A percentile compares a stretch with the other conserved stretches of the same genome.
phyloP scores from a whole-genome alignment of 768 basidiomycete genomes.

The Inosperma sp. region DNA sequence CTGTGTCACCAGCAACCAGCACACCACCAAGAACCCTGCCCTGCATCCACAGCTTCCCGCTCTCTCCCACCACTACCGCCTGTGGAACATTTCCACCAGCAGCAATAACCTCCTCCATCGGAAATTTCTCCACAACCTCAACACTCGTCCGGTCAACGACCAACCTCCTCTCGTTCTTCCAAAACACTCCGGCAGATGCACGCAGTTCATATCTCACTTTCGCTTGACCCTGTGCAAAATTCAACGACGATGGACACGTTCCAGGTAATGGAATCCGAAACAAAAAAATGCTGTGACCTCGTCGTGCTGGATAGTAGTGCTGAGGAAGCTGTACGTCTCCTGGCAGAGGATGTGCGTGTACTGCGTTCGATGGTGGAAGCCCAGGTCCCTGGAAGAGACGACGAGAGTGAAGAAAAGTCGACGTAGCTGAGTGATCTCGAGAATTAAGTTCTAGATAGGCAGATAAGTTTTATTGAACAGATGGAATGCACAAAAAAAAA shows the following conservation, averaged over 20 bases:
- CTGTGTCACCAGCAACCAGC: constrained; percentile 62
- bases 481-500: neutral
- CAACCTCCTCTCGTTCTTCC: constrained; percentile 69
- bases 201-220: constrained; percentile 67
- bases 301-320: constrained; percentile 67
- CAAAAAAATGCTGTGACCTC: constrained; percentile 72
- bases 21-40: constrained; percentile 60
- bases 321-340: constrained; percentile 59
- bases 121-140: constrained; percentile 58
- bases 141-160: constrained; percentile 59
- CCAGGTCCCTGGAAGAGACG: constrained; percentile 78
- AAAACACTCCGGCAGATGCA: constrained; percentile 65
- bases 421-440: constrained; percentile 75
- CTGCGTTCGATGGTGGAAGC: constrained; percentile 80
- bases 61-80: constrained; percentile 64
- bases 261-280: constrained; percentile 71
- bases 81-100: constrained; percentile 42
- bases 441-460: constrained; percentile 59
- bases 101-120: constrained; percentile 31
- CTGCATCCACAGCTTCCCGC: constrained; percentile 76
- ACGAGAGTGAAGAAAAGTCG: constrained; percentile 65
- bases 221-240: constrained; percentile 66
- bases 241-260: constrained; percentile 65
- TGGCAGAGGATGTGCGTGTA: constrained; percentile 54
- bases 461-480: constrained; percentile 8